These are phyloP conservation scores for Tolypocladium capitatum DNA, from an alignment of 2,329 filamentous ascomycete genomes.

Conservation along the genomic window DNA sequence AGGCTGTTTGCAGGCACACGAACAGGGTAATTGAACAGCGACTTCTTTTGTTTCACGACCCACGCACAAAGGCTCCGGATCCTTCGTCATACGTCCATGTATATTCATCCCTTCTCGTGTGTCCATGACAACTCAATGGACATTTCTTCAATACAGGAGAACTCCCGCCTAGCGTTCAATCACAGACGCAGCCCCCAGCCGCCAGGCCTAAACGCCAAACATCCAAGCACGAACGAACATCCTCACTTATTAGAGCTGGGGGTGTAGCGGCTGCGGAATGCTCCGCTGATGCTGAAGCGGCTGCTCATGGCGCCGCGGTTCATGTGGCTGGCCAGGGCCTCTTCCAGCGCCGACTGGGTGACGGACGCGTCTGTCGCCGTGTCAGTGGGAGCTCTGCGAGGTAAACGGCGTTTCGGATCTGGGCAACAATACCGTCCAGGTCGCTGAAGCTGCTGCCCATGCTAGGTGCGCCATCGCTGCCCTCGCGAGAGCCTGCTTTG, in stretches of 20 bases:
- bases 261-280: slow-evolving; percentile 48
- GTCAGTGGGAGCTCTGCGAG: neutral
- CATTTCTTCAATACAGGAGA: neutral
- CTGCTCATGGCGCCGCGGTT: slow-evolving; percentile 21
- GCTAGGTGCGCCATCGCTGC: slow-evolving; percentile 61
- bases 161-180: neutral
- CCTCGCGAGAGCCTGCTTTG: slow-evolving; percentile 41
- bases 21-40: neutral
- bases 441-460: slow-evolving; percentile 83
- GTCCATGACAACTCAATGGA: neutral
- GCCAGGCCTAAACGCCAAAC: neutral
- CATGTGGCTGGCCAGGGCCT: slow-evolving; percentile 51
- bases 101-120: neutral
- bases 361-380: slow-evolving; percentile 53
- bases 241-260: slow-evolving; percentile 19
- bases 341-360: slow-evolving; percentile 68
- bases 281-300: slow-evolving; percentile 56
- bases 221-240: neutral
- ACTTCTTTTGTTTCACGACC: too few species aligned
- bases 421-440: slow-evolving; percentile 47
- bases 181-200: neutral
- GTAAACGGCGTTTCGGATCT: neutral
- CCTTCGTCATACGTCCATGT: too few species aligned
- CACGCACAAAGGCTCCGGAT: too few species aligned
- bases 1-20: neutral